A percentile compares a stretch with the other conserved stretches of the same genome.
These are phyloP conservation scores for Fraxinus pennsylvanica DNA, from an alignment of 257 asterid genomes.

Conservation along the genomic window DNA sequence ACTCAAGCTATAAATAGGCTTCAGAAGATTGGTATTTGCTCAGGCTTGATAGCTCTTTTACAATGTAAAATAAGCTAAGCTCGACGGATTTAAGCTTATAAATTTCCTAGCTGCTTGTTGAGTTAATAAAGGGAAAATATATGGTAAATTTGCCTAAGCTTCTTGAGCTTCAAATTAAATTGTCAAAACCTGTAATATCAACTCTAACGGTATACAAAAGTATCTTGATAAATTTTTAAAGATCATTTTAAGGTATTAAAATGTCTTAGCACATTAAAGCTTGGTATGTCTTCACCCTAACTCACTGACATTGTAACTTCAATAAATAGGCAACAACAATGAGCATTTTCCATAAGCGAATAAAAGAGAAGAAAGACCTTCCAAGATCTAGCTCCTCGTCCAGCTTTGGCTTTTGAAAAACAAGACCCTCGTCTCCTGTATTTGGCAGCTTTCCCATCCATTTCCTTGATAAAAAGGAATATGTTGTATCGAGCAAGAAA, in stretches of 20 bases:
- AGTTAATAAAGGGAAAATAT: background rate
- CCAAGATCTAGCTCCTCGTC: conserved; percentile 60
- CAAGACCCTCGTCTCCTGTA: conserved; percentile 41
- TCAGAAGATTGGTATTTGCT: too few species aligned
- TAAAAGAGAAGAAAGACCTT: conserved; percentile 47
- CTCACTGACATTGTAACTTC: background rate
- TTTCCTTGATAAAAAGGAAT: conserved; percentile 60
- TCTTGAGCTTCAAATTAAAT: background rate
- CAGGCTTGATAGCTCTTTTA: background rate
- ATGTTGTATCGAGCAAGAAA: conserved; percentile 83
- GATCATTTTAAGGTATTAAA: background rate
- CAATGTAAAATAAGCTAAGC: background rate
- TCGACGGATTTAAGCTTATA: background rate
- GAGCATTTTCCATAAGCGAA: conserved; percentile 8
- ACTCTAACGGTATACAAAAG: background rate
- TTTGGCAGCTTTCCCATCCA: conserved; percentile 54
- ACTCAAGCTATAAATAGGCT: background rate
- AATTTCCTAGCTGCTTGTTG: background rate
- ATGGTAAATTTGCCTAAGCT: background rate
- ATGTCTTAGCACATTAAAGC: background rate
- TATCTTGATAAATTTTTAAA: background rate
- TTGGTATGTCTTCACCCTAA: background rate
- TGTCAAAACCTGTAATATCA: background rate
- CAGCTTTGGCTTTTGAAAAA: conserved; percentile 47
- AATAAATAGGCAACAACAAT: conserved; percentile 7